phyloP scores from a whole-genome alignment of 1,284 basidiomycete species.

The Porodaedalea pini region DNA sequence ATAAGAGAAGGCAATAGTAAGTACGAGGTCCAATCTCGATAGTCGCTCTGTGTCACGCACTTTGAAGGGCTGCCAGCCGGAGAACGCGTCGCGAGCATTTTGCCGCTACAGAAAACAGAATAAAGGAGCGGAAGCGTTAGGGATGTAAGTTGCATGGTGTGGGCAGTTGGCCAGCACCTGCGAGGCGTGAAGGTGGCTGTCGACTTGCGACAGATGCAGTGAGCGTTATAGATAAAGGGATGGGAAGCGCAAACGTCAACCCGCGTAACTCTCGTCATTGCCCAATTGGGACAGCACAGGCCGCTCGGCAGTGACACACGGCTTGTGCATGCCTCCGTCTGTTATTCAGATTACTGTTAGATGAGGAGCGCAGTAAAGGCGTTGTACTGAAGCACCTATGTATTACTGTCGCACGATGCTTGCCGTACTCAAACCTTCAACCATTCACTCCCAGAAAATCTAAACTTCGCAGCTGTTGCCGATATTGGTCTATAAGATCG shows the following conservation, averaged over 20 bases:
- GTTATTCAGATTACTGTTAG: neutral
- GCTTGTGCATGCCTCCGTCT: neutral
- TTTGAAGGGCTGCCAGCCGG: neutral
- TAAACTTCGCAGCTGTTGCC: neutral
- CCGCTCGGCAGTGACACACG: neutral
- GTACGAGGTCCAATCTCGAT: neutral
- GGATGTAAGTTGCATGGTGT: neutral
- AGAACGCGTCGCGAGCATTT: neutral
- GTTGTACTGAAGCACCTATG: neutral
- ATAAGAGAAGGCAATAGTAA: neutral
- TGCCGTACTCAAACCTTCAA: neutral
- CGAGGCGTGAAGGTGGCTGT: neutral
- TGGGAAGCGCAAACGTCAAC: neutral
- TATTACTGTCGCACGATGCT: neutral
- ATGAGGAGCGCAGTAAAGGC: neutral
- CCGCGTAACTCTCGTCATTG: neutral
- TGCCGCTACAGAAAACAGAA: slow-evolving; percentile 7
- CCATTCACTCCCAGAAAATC: neutral
- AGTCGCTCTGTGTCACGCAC: neutral
- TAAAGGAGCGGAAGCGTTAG: slow-evolving; percentile 6
- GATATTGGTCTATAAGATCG: neutral
- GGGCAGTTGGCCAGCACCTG: slow-evolving; percentile 2
- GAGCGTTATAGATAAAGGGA: neutral
- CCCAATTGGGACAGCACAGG: neutral
- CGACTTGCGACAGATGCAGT: neutral